A percentile compares a stretch with the other conserved stretches of the same genome.
phyloP scores from a whole-genome alignment of 306 rosid genomes.

The Quercus aquifolioides region DNA sequence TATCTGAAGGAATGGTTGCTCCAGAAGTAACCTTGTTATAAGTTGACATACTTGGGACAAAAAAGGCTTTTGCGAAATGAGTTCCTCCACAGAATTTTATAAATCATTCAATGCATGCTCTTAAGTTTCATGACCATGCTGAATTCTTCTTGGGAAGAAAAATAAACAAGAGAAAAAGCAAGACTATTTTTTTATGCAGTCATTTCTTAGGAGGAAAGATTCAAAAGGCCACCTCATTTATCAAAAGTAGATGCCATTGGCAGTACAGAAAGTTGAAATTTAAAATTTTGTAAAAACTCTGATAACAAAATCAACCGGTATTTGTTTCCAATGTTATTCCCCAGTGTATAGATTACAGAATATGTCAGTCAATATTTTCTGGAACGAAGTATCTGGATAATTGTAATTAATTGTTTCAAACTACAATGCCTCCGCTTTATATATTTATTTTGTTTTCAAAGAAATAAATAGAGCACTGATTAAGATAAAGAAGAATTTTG shows the following conservation, averaged over 20 bases:
- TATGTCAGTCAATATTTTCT: not conserved
- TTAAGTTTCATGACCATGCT: constrained; percentile 6
- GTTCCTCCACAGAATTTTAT: constrained; percentile 35
- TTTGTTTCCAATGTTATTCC: not conserved
- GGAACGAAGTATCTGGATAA: not conserved
- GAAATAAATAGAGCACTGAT: not conserved
- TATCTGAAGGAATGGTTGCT: constrained; percentile 39
- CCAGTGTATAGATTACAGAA: not conserved
- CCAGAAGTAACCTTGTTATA: constrained; percentile 64
- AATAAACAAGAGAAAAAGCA: not conserved
- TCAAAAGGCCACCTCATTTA: not conserved
- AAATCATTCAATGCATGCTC: constrained; percentile 18
- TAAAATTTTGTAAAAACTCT: not conserved
- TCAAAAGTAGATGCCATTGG: not conserved
- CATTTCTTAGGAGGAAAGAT: not conserved
- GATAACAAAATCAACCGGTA: not conserved
- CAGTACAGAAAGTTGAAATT: too few species aligned
- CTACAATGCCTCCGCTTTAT: not conserved
- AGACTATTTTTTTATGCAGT: not conserved
- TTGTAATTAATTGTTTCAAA: not conserved
- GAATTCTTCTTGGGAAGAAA: constrained; percentile 1
- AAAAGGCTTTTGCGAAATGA: constrained; percentile 65
- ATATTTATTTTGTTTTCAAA: not conserved
- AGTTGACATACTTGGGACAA: constrained; percentile 72
- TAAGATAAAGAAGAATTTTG: not conserved